Conservation (phyloP, 179 eudicot genomes). For the Drosera spatulata region DNA sequence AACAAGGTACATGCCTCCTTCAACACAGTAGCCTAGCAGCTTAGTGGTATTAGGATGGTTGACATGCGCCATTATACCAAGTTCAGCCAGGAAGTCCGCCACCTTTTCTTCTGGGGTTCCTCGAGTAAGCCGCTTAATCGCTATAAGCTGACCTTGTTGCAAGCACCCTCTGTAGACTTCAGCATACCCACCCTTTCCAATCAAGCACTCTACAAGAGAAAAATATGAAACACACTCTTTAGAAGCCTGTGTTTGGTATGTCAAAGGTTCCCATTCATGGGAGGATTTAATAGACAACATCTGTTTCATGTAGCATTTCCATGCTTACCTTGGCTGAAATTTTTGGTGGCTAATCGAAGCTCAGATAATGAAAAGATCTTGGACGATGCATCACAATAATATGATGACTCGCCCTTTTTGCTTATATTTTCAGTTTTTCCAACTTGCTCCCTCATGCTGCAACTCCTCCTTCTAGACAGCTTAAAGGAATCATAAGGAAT, state of each 20-base stretch:
- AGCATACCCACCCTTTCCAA: slow-evolving; percentile 40
- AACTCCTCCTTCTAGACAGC: slow-evolving; percentile 19
- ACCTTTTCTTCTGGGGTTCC: slow-evolving; percentile 33
- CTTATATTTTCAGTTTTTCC: not conserved
- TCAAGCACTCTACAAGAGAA: slow-evolving; percentile 18
- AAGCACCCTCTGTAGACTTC: slow-evolving; percentile 30
- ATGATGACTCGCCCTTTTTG: not conserved
- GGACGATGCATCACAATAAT: slow-evolving; percentile 11
- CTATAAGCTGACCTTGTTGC: slow-evolving; percentile 19
- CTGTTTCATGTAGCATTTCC: too few relatives aligned
- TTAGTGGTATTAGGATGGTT: slow-evolving; percentile 23
- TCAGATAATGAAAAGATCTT: slow-evolving; percentile 19
- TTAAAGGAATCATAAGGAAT: slow-evolving; percentile 13
- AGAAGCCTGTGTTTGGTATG: too few relatives aligned
- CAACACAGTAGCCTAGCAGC: slow-evolving; percentile 31
- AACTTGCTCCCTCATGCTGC: slow-evolving; percentile 23
- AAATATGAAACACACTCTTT: not conserved
- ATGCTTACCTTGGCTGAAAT: slow-evolving; percentile 23
- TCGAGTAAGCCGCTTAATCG: slow-evolving; percentile 26
- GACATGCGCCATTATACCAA: slow-evolving; percentile 41
- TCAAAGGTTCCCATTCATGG: too few relatives aligned
- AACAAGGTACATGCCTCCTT: slow-evolving; percentile 41
- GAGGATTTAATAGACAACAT: too few relatives aligned
- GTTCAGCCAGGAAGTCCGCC: slow-evolving; percentile 23
- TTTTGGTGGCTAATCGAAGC: slow-evolving; percentile 25